These are phyloP conservation scores for Elongisporangium anandrum DNA, from an alignment of 352 stramenopile species.

Conservation along the genomic window DNA sequence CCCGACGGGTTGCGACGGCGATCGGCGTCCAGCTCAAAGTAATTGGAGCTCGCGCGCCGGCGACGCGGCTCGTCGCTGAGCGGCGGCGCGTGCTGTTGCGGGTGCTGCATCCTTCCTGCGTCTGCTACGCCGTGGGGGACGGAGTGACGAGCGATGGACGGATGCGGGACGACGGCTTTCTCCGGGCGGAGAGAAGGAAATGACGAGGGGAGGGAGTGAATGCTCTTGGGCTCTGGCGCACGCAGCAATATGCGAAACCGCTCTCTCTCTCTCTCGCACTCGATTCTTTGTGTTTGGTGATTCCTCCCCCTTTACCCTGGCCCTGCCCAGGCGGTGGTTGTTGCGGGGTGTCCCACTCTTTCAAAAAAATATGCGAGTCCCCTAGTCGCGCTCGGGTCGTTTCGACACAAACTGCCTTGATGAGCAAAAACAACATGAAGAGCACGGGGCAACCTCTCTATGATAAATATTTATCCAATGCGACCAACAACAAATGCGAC, in stretches of 20 bases:
- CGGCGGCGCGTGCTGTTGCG: conserved; percentile 1
- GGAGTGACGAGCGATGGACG: not conserved
- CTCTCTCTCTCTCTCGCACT: not conserved
- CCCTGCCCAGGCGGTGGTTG: not conserved
- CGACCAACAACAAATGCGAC: not conserved
- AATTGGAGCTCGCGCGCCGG: conserved; percentile 73
- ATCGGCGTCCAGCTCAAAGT: conserved; percentile 79
- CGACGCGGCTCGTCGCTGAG: conserved; percentile 16
- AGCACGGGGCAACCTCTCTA: not conserved
- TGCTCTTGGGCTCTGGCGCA: not conserved
- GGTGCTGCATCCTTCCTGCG: not conserved
- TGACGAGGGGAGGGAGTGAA: not conserved
- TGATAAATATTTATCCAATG: not conserved
- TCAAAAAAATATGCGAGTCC: not conserved
- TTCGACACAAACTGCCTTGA: not conserved
- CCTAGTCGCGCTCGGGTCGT: not conserved
- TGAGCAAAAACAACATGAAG: not conserved
- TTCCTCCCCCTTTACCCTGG: not conserved
- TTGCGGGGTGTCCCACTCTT: not conserved
- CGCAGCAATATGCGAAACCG: not conserved
- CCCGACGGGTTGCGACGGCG: conserved; percentile 70
- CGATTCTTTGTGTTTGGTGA: not conserved
- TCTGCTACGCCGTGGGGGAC: not conserved
- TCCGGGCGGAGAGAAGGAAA: not conserved
- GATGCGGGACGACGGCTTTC: not conserved